These are phyloP conservation scores for Sporothrix euskadiensis DNA, from an alignment of 2,329 filamentous ascomycete genomes.

Conservation along the genomic window DNA sequence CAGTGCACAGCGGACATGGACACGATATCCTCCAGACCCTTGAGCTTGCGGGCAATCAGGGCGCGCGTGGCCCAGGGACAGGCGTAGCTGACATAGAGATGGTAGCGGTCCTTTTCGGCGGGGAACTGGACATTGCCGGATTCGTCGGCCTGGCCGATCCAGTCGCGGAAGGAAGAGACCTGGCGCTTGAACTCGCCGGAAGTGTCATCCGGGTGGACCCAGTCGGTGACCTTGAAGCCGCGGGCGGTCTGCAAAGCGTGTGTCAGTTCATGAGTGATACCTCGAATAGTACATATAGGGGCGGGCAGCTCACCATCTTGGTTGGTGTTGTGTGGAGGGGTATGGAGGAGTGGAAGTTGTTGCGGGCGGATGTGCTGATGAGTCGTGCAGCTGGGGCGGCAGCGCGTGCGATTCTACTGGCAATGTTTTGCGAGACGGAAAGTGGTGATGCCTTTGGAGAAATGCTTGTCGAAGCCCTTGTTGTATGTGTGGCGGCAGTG, in stretches of 20 bases:
- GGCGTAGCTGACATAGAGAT: slow-evolving; percentile 91
- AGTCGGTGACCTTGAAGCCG: slow-evolving; percentile 66
- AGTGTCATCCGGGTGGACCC: slow-evolving; percentile 75
- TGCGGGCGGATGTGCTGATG: background rate
- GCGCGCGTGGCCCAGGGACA: slow-evolving; percentile 93
- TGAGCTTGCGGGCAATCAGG: slow-evolving; percentile 83
- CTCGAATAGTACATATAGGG: no score
- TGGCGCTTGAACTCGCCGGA: slow-evolving; percentile 92
- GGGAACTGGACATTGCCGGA: slow-evolving; percentile 69
- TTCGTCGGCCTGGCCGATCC: slow-evolving; percentile 59
- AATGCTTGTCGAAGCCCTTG: background rate
- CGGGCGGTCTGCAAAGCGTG: slow-evolving; percentile 21
- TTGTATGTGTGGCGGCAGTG: background rate
- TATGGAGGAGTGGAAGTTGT: background rate
- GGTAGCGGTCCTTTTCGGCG: slow-evolving; percentile 85
- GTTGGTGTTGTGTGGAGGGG: background rate
- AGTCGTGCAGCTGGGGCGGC: background rate
- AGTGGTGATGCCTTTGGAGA: background rate
- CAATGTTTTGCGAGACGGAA: background rate
- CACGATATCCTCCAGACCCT: slow-evolving; percentile 86
- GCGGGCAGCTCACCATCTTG: slow-evolving; percentile 24
- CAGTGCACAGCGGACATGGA: slow-evolving; percentile 83
- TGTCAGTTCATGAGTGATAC: background rate
- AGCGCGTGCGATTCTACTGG: background rate
- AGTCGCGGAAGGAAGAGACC: slow-evolving; percentile 77